Evolutionary conservation across 306 rosid species (phyloP).

Genomic region (Inga laurina): DNA sequence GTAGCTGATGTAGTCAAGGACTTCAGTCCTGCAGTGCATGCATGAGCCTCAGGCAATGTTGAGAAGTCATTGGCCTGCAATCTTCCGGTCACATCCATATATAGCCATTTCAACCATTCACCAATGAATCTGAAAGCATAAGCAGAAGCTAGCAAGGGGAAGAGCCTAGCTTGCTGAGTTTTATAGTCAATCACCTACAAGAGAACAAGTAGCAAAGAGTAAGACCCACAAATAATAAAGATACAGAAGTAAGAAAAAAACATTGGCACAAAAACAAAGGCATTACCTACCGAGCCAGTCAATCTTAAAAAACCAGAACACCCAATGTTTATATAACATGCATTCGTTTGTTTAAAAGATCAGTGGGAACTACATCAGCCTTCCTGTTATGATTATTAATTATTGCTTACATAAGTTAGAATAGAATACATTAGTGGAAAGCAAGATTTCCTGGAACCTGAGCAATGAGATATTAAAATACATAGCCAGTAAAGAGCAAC

Average conservation of each 20-base stretch:
- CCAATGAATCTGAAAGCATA: constrained; percentile 97
- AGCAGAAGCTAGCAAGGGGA: constrained; percentile 97
- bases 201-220: constrained; percentile 30
- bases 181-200: constrained; percentile 91
- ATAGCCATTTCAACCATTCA: constrained; percentile 92
- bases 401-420: constrained; percentile 13
- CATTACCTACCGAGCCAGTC: neutral
- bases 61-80: constrained; percentile 80
- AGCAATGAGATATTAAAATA: neutral
- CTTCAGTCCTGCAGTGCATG: constrained; percentile 98
- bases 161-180: constrained; percentile 94
- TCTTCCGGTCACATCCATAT: constrained; percentile 80
- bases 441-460: neutral
- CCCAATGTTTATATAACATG: neutral
- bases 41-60: constrained; percentile 96
- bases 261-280: neutral
- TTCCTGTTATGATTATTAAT: neutral
- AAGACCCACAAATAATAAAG: constrained; percentile 3
- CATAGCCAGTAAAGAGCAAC: neutral
- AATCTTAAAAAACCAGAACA: neutral
- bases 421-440: neutral
- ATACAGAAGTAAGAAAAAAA: neutral
- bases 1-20: constrained; percentile 87
- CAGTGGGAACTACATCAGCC: constrained; percentile 14
- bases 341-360: neutral